These are phyloP conservation scores for Botrytis paeoniae DNA, from an alignment of 2,329 filamentous ascomycete species.

Conservation along the genomic window DNA sequence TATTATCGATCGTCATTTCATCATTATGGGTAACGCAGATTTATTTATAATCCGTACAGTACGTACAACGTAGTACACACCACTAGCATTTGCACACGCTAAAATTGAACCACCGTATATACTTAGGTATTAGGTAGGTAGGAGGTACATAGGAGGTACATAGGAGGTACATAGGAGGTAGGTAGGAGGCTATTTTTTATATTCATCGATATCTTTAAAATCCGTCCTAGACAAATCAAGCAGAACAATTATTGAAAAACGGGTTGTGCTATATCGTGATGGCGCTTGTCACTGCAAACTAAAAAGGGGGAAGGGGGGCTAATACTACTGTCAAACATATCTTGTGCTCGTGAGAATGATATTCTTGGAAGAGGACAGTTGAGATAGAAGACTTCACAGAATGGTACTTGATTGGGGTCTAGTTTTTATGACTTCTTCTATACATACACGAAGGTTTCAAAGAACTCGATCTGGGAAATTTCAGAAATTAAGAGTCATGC, in stretches of 20 bases:
- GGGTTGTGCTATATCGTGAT: background rate
- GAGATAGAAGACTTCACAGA: too few species aligned
- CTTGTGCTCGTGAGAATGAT: background rate
- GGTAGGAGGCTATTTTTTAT: background rate
- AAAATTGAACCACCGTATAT: background rate
- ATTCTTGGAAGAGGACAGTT: background rate
- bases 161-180: too few species aligned
- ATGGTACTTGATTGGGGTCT: too few species aligned
- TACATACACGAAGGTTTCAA: background rate
- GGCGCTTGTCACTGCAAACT: background rate
- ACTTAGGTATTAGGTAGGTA: too few species aligned
- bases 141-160: too few species aligned
- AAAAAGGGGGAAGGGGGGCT: background rate
- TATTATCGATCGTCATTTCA: conserved; percentile 1
- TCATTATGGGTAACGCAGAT: background rate
- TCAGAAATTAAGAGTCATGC: background rate
- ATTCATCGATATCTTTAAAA: background rate
- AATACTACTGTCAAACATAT: background rate
- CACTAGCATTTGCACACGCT: background rate
- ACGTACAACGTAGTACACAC: background rate
- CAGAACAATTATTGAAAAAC: background rate
- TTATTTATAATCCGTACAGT: background rate
- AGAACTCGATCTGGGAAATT: background rate
- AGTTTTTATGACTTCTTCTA: background rate
- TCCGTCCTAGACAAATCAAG: too few species aligned